A percentile compares a stretch with the other conserved stretches of the same genome.
Conservation (phyloP, 371 early-diverging fungal species). For the Rhizopus microsporus region DNA sequence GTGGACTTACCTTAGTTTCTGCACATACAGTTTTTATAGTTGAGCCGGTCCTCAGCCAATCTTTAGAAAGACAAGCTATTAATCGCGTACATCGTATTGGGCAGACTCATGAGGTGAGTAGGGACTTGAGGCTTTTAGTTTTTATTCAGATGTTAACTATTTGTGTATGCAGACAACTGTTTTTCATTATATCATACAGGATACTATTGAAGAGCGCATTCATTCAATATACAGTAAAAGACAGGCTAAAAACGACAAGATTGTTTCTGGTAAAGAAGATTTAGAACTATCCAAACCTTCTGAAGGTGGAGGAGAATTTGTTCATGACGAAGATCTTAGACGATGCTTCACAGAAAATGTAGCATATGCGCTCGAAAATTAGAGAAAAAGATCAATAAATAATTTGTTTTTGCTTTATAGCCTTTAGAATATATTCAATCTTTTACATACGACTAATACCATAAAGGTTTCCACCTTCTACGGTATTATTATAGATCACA, state of each 20-base stretch:
- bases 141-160: conserved; percentile 11
- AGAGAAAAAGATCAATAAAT: too few species aligned
- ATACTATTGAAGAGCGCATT: conserved; percentile 54
- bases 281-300: conserved; percentile 1
- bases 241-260: neutral
- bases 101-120: conserved; percentile 27
- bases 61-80: conserved; percentile 54
- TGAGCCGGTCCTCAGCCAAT: conserved; percentile 55
- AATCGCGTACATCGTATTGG: conserved; percentile 49
- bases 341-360: conserved; percentile 16
- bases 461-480: conserved; percentile 68
- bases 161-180: conserved; percentile 18
- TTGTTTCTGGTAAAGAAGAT: neutral
- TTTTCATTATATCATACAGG: conserved; percentile 35
- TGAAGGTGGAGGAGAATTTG: conserved; percentile 20
- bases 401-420: too few species aligned
- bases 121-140: conserved; percentile 1
- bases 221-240: conserved; percentile 45
- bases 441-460: conserved; percentile 74
- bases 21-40: conserved; percentile 59
- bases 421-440: neutral
- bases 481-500: conserved; percentile 58
- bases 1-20: conserved; percentile 45
- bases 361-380: neutral
- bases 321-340: conserved; percentile 17